Evolutionary conservation across 2,329 filamentous ascomycete species (phyloP).

Genomic region (Didymella glomerata): DNA sequence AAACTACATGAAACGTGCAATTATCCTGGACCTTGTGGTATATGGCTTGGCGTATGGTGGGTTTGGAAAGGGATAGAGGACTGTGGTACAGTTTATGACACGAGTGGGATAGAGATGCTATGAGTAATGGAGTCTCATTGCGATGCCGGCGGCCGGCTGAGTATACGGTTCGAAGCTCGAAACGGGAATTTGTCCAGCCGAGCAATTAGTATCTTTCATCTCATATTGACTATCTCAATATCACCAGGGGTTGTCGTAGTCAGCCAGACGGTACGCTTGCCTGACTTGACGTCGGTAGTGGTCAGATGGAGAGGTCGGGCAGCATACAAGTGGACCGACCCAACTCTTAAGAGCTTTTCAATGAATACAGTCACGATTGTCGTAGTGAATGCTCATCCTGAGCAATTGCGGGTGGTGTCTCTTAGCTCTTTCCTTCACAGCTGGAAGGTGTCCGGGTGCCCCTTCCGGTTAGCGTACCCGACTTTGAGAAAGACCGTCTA

Average conservation of each 20-base stretch:
- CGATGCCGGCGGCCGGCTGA: constrained; percentile 37
- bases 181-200: constrained; percentile 44
- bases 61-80: constrained; percentile 1
- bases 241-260: constrained; percentile 32
- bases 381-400: not conserved
- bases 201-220: constrained; percentile 61
- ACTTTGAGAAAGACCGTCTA: not conserved
- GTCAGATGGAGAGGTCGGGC: not conserved
- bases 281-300: not conserved
- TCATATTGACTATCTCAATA: constrained; percentile 64
- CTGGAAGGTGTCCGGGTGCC: not conserved
- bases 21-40: constrained; percentile 13
- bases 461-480: not conserved
- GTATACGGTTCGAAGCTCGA: not conserved
- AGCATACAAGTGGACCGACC: not conserved
- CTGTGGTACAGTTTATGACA: constrained; percentile 1
- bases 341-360: not conserved
- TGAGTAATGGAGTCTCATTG: not conserved
- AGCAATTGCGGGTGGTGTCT: not conserved
- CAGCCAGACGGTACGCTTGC: not conserved
- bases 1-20: constrained; percentile 6
- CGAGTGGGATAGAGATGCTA: not conserved
- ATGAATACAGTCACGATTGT: not conserved
- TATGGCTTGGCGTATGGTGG: constrained; percentile 9
- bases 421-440: not conserved